phyloP scores from a whole-genome alignment of 331 rosid species.

The Malus hybrid region DNA sequence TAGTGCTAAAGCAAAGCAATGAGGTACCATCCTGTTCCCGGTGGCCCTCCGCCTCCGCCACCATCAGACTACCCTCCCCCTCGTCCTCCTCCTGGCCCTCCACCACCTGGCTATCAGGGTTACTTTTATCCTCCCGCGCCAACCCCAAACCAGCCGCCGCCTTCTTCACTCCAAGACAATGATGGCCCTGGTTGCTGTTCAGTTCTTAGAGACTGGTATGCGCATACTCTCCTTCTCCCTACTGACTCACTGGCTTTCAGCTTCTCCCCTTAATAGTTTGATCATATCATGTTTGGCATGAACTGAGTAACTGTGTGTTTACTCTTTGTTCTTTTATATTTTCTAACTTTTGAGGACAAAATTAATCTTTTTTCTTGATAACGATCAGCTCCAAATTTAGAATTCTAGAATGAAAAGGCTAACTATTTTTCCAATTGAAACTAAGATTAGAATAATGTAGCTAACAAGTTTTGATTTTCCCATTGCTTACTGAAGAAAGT shows the following conservation, averaged over 20 bases:
- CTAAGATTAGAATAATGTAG: background rate
- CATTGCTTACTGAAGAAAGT: background rate
- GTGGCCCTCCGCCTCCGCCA: background rate
- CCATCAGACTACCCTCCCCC: background rate
- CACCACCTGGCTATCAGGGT: background rate
- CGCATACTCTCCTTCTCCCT: background rate
- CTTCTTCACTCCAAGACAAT: background rate
- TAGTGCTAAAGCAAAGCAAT: background rate
- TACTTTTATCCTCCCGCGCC: background rate
- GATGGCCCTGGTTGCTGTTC: background rate
- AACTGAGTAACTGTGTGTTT: background rate
- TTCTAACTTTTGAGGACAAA: background rate
- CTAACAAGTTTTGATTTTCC: background rate
- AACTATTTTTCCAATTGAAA: background rate
- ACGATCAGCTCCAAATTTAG: background rate
- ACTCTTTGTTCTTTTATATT: background rate
- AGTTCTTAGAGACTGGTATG: slow-evolving; percentile 5
- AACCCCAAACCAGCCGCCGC: background rate
- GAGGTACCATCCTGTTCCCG: slow-evolving; percentile 3
- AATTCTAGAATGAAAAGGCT: no score
- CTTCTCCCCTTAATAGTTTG: background rate
- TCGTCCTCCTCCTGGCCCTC: background rate
- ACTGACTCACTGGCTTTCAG: background rate
- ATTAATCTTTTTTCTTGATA: background rate
- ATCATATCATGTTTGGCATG: background rate